Evolutionary conservation across 495 filamentous ascomycete genomes (phyloP).

Genomic region (Penicillium coprophilum): DNA sequence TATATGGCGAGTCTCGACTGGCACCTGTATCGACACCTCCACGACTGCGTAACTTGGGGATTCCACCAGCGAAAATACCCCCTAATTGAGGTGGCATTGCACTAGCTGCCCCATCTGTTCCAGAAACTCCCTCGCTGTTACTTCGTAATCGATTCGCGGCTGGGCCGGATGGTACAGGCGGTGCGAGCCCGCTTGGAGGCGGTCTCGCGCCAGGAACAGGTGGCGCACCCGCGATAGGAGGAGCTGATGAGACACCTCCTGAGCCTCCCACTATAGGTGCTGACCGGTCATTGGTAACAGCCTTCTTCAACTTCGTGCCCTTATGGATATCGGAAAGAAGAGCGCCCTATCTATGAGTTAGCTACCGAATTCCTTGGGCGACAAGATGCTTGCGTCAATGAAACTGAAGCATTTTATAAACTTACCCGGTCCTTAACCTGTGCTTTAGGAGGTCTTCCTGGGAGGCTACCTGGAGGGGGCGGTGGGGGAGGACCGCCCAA

Average conservation of each 20-base stretch:
- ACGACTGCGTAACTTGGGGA: constrained; percentile 89
- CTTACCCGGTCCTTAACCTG: constrained; percentile 58
- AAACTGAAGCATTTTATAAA: constrained; percentile 11
- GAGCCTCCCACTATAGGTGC: constrained; percentile 66
- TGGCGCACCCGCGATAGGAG: constrained; percentile 70
- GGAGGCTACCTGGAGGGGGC: constrained; percentile 53
- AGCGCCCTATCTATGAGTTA: constrained; percentile 64
- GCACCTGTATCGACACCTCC: constrained; percentile 91
- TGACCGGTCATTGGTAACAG: constrained; percentile 92
- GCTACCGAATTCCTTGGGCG: constrained; percentile 9
- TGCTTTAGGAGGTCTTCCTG: constrained; percentile 47
- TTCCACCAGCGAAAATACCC: constrained; percentile 89
- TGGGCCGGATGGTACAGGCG: constrained; percentile 61
- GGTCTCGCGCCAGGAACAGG: constrained; percentile 70
- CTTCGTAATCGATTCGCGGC: constrained; percentile 68
- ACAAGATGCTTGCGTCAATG: neutral
- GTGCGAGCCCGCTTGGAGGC: constrained; percentile 68
- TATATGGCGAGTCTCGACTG: constrained; percentile 69
- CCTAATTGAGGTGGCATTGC: constrained; percentile 71
- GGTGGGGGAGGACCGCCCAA: constrained; percentile 71
- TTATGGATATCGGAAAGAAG: constrained; percentile 88
- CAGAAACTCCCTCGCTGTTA: constrained; percentile 70
- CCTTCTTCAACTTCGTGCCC: constrained; percentile 77
- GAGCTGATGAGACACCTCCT: constrained; percentile 55
- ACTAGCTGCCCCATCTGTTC: constrained; percentile 38